These are phyloP conservation scores for Aspergillus sclerotiicarbonarius DNA, from an alignment of 495 filamentous ascomycete species.

Conservation along the genomic window DNA sequence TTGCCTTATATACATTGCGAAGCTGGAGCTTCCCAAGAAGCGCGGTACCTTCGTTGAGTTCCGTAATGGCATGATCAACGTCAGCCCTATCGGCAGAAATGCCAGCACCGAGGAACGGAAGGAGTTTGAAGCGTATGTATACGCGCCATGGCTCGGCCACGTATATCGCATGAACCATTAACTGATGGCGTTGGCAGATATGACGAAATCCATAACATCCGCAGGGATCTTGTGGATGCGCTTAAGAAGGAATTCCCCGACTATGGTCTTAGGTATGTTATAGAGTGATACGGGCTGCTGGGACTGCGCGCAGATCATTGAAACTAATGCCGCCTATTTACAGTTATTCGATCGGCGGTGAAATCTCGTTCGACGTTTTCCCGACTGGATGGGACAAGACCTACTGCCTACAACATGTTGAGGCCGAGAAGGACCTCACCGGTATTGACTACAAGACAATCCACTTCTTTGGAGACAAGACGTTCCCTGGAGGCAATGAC, in stretches of 20 bases:
- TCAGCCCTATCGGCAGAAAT: slow-evolving; percentile 89
- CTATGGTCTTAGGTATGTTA: slow-evolving; percentile 75
- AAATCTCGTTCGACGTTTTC: slow-evolving; percentile 98
- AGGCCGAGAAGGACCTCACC: slow-evolving; percentile 72
- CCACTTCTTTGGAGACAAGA: slow-evolving; percentile 99
- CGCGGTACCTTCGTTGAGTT: slow-evolving; percentile 97
- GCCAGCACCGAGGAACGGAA: slow-evolving; percentile 75
- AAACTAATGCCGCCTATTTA: slow-evolving; percentile 11
- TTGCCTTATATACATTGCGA: slow-evolving; percentile 83
- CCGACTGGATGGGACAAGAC: slow-evolving; percentile 97
- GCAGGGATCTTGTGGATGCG: slow-evolving; percentile 66
- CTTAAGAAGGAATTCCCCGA: slow-evolving; percentile 80
- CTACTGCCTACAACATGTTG: slow-evolving; percentile 88
- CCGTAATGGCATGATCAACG: slow-evolving; percentile 93
- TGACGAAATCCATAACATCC: slow-evolving; percentile 72
- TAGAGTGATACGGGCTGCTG: not conserved
- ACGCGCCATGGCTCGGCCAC: not conserved
- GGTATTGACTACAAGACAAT: slow-evolving; percentile 79
- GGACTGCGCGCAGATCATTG: not conserved
- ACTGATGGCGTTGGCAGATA: slow-evolving; percentile 43
- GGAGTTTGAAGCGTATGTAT: slow-evolving; percentile 62
- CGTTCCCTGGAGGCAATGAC: slow-evolving; percentile 84
- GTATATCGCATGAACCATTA: not conserved
- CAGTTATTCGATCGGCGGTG: slow-evolving; percentile 89
- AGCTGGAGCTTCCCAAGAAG: slow-evolving; percentile 81